Percentiles rank a stretch among this genome's conserved stretches.
phyloP scores from a whole-genome alignment of 305 asterid species.

The Fraxinus latifolia region DNA sequence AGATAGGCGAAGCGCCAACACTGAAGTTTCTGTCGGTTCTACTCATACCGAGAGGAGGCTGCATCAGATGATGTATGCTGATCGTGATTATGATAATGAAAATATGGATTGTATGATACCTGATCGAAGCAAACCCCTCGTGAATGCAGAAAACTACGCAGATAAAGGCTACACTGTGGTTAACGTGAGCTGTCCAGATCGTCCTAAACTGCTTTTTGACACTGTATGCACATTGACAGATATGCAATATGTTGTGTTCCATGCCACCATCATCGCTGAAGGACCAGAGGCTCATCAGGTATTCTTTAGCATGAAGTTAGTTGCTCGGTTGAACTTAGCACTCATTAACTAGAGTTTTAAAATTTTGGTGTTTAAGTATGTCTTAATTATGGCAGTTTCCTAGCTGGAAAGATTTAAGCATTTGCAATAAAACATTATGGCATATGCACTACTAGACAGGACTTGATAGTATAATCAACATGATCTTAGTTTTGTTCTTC shows the following conservation, averaged over 20 bases:
- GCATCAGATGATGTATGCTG: conserved; percentile 93
- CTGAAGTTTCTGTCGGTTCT: conserved; percentile 61
- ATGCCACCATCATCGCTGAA: conserved; percentile 67
- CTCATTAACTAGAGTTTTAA: not conserved
- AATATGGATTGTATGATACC: conserved; percentile 16
- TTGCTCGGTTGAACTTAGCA: not conserved
- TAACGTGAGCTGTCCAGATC: conserved; percentile 58
- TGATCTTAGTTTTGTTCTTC: not conserved
- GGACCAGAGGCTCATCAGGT: conserved; percentile 88
- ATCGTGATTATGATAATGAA: conserved; percentile 69
- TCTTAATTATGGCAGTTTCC: not conserved
- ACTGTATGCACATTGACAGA: conserved; percentile 83
- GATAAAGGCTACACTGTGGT: conserved; percentile 70
- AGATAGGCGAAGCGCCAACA: conserved; percentile 60
- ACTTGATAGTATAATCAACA: not conserved
- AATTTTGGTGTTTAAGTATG: not conserved
- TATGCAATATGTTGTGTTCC: conserved; percentile 77
- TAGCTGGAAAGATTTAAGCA: not conserved
- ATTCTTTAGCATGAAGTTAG: not conserved
- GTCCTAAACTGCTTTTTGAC: conserved; percentile 85
- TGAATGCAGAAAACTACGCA: conserved; percentile 50
- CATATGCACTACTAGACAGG: not conserved
- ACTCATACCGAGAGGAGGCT: conserved; percentile 66
- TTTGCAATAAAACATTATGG: not conserved
- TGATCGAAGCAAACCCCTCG: conserved; percentile 44